These are phyloP conservation scores for Exophiala oligosperma DNA, from an alignment of 2,329 filamentous ascomycete genomes.

Conservation along the genomic window DNA sequence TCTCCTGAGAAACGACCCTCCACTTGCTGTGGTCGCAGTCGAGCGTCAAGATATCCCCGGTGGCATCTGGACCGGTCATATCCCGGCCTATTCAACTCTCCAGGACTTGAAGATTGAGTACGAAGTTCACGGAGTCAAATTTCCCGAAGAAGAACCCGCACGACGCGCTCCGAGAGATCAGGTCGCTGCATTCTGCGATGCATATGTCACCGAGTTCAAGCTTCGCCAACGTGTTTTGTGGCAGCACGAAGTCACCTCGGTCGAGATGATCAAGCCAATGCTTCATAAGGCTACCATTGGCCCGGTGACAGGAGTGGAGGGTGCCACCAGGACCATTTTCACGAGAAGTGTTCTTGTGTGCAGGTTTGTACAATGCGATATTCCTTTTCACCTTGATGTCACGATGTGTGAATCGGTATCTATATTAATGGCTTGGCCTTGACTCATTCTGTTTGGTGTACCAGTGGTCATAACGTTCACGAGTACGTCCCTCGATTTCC, in stretches of 20 bases:
- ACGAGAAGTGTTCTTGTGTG: slow-evolving; percentile 5
- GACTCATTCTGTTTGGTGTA: no score
- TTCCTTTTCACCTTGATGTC: no score
- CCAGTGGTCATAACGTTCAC: slow-evolving; percentile 3
- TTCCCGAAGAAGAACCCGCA: not conserved
- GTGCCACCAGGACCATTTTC: slow-evolving; percentile 1
- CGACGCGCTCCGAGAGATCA: slow-evolving; percentile 4
- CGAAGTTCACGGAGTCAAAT: slow-evolving; percentile 6
- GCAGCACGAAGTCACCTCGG: slow-evolving; percentile 11
- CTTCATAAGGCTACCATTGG: slow-evolving; percentile 8
- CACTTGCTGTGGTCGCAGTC: slow-evolving; percentile 1
- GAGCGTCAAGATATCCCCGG: slow-evolving; percentile 5
- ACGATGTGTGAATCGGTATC: no score
- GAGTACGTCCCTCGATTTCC: not conserved
- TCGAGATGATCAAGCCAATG: slow-evolving; percentile 12
- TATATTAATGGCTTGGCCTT: no score
- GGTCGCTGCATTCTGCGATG: slow-evolving; percentile 6
- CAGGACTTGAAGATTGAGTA: slow-evolving; percentile 9
- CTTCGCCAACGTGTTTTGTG: slow-evolving; percentile 8
- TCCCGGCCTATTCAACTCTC: slow-evolving; percentile 9
- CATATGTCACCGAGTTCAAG: slow-evolving; percentile 4
- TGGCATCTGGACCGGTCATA: slow-evolving; percentile 10
- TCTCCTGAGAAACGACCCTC: slow-evolving; percentile 3
- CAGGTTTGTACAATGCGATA: not conserved
- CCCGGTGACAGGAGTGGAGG: slow-evolving; percentile 1